These are phyloP conservation scores for Meyerozyma sp. DNA, from an alignment of 1,139 yeast genomes.

Conservation along the genomic window DNA sequence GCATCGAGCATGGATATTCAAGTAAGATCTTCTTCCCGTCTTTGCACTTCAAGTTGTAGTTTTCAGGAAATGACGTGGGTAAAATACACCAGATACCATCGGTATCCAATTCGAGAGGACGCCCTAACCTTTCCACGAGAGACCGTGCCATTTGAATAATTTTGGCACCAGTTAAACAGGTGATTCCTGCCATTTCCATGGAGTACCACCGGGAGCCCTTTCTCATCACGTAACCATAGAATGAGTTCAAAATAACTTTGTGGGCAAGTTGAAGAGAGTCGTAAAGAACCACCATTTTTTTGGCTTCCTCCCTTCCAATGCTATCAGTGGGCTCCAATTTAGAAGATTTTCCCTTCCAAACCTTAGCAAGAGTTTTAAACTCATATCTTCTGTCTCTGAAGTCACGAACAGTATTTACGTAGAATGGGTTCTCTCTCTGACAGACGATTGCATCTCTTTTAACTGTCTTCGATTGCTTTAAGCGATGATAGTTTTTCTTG, in stretches of 20 bases:
- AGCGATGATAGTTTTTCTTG: constrained; percentile 74
- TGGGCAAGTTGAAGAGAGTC: constrained; percentile 96
- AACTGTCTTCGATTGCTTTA: constrained; percentile 76
- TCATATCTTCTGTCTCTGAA: constrained; percentile 97
- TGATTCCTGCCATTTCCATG: constrained; percentile 99
- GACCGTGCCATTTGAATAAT: constrained; percentile 96
- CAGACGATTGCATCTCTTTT: constrained; percentile 93
- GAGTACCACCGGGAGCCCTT: constrained; percentile 99
- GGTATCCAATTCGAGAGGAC: constrained; percentile 94
- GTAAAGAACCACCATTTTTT: constrained; percentile 88
- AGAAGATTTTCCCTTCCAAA: constrained; percentile 81
- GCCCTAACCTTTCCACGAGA: constrained; percentile 88
- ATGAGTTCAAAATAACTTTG: constrained; percentile 92
- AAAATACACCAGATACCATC: constrained; percentile 99
- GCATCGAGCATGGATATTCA: constrained; percentile 95
- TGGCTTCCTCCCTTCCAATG: constrained; percentile 72
- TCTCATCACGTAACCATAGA: constrained; percentile 98
- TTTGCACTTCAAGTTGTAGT: constrained; percentile 61
- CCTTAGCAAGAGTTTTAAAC: constrained; percentile 88
- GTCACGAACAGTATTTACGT: constrained; percentile 88
- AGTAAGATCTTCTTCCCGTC: constrained; percentile 74
- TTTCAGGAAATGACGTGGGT: constrained; percentile 91
- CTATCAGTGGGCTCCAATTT: constrained; percentile 49
- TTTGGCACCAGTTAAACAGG: constrained; percentile 96
- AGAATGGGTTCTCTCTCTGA: constrained; percentile 96